Evolutionary conservation across 2,329 filamentous ascomycete genomes (phyloP).

Genomic region (Paracoccidioides brasiliensis): DNA sequence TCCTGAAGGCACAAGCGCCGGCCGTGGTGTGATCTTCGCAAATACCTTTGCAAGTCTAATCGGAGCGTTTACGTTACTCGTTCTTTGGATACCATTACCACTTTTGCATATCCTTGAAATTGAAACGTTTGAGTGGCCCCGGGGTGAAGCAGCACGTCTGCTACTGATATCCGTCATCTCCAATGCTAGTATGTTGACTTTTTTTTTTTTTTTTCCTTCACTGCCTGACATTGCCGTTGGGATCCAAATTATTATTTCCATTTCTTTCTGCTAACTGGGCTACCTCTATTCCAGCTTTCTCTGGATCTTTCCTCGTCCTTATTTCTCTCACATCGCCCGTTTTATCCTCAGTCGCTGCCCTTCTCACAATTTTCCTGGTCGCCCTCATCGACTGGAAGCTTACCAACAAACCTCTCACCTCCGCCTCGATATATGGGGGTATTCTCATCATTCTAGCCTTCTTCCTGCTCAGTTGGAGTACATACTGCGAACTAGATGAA

Average conservation of each 20-base stretch:
- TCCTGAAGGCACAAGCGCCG: slow-evolving; percentile 70
- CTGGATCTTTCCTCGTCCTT: slow-evolving; percentile 80
- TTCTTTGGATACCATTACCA: slow-evolving; percentile 87
- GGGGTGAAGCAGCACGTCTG: slow-evolving; percentile 64
- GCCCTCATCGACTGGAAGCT: slow-evolving; percentile 81
- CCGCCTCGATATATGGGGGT: slow-evolving; percentile 68
- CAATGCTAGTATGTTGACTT: slow-evolving; percentile 54
- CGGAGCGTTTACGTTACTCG: slow-evolving; percentile 67
- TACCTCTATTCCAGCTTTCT: slow-evolving; percentile 46
- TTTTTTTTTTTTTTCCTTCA: background rate
- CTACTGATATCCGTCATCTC: slow-evolving; percentile 67
- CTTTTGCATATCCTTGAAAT: slow-evolving; percentile 65
- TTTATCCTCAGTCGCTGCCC: slow-evolving; percentile 77
- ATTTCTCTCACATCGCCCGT: slow-evolving; percentile 90
- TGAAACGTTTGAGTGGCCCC: slow-evolving; percentile 73
- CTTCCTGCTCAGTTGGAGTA: slow-evolving; percentile 75
- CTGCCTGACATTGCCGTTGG: background rate
- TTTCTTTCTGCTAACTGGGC: background rate
- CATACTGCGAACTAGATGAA: slow-evolving; percentile 84
- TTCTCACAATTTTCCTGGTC: slow-evolving; percentile 94
- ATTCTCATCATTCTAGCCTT: slow-evolving; percentile 80
- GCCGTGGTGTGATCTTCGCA: slow-evolving; percentile 90
- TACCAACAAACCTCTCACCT: slow-evolving; percentile 61
- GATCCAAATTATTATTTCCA: slow-evolving; percentile 2
- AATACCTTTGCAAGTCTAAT: slow-evolving; percentile 85